Conservation (phyloP, 2,329 filamentous ascomycete genomes). For the Calonectria henricotiae region DNA sequence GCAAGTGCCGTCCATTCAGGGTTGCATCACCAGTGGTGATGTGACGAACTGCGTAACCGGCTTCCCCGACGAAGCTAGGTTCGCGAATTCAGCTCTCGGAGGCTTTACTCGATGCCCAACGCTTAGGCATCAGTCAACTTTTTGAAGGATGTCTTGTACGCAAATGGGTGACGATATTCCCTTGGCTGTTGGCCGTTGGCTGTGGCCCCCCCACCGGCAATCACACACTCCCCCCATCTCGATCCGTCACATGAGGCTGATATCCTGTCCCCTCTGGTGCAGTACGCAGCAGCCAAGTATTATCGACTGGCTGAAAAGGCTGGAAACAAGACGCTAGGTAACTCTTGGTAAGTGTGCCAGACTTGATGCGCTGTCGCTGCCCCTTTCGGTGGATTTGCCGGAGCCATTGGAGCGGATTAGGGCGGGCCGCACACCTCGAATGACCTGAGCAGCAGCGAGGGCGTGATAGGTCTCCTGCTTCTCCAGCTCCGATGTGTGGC, state of each 20-base stretch:
- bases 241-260: conserved; percentile 68
- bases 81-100: conserved; percentile 26
- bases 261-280: conserved; percentile 48
- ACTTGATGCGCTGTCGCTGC: conserved; percentile 43
- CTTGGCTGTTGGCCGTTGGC: conserved; percentile 13
- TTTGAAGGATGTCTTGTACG: conserved; percentile 49
- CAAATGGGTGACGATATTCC: conserved; percentile 30
- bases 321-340: conserved; percentile 92
- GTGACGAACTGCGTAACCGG: conserved; percentile 24
- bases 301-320: conserved; percentile 91
- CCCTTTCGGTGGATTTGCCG: conserved; percentile 36
- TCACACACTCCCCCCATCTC: conserved; percentile 40
- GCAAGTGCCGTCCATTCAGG: conserved; percentile 24
- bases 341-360: conserved; percentile 84
- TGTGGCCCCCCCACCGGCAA: conserved; percentile 30
- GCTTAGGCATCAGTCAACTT: conserved; percentile 59
- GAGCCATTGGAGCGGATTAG: conserved; percentile 36
- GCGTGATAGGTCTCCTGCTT: conserved; percentile 43
- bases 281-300: conserved; percentile 90
- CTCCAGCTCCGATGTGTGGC: conserved; percentile 11
- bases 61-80: conserved; percentile 28
- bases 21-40: conserved; percentile 26
- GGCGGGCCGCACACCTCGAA: conserved; percentile 24
- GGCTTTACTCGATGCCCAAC: conserved; percentile 42
- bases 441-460: conserved; percentile 23